phyloP scores from a whole-genome alignment of 2,329 filamentous ascomycete species.

The Celoporthe dispersa region DNA sequence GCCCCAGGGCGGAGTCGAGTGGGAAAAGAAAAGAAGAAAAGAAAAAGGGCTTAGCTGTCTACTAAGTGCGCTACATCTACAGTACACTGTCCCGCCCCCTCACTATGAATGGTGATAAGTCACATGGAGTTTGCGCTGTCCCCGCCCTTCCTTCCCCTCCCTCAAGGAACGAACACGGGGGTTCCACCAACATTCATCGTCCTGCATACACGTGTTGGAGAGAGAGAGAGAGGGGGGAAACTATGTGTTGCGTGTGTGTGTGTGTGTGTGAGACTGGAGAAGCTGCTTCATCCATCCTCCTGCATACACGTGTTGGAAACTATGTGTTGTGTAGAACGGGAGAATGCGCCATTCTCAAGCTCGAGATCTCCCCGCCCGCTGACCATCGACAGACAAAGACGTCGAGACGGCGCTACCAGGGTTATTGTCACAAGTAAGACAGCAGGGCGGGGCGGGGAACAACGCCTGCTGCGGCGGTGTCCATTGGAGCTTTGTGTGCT shows the following conservation, averaged over 20 bases:
- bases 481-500: neutral
- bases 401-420: conserved; percentile 8
- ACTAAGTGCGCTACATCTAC: neutral
- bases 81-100: neutral
- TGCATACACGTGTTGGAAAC: neutral
- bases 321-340: neutral
- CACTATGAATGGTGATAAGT: neutral
- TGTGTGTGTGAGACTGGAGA: neutral
- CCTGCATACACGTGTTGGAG: too few species aligned
- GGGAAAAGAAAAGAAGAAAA: neutral
- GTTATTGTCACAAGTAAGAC: neutral
- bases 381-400: conserved; percentile 16
- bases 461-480: neutral
- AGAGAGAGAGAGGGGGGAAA: too few species aligned
- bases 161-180: too few species aligned
- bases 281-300: neutral
- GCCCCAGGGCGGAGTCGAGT: neutral
- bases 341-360: neutral
- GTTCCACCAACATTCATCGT: too few species aligned
- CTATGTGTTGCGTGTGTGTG: neutral
- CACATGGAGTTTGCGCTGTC: neutral
- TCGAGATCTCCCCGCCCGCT: conserved; percentile 19
- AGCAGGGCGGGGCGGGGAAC: neutral
- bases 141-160: too few species aligned
- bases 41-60: too few species aligned